Evolutionary conservation across 2,329 filamentous ascomycete species (phyloP), one percentile per base, ranked within the genome.

Genomic region (Emericellopsis cladophorae): DNA sequence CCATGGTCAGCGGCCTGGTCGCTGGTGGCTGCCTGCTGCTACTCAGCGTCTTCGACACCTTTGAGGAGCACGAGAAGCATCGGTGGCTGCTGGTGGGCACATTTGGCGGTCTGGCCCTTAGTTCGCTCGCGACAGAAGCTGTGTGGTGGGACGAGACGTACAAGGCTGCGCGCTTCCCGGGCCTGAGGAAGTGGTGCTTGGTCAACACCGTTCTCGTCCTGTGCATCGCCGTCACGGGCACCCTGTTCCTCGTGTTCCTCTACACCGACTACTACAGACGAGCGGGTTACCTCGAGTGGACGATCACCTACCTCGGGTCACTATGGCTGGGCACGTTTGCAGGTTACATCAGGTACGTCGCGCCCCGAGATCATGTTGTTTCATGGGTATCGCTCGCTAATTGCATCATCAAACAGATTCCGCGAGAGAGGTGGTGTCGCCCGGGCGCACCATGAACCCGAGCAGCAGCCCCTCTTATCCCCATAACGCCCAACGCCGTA

Each of bases 241-340:
- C 39, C n/a, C 11, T 37, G 12, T 43, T 43, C 16, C 32, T 43
- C 9, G 37, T 40, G 16, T 37, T 43, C 22, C 41, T 43, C 23
- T 40, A 39, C 37, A 40, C 32, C 15, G 41, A 43, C 37, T 43
- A 43, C 37, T 36, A 36, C 32, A 9, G 37, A 6, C 32, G 37
- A 31, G 41, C 41, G 10, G 41, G 37, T 4, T 26, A 33, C 14
- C 37, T 43, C 15, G 37, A 43, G 24, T 43, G 41, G 41, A 40
- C 41, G 11, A 39, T 43, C 24, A 43, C 41, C 9, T 43, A 43
- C 18, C 41, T 43, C 23, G 41, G 41, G 3, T 40, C 41, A 2
- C 37, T 43, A 6, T 43, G 41, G 41, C 33, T 43, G n/a, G 41
- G 41, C n/a, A 43, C 41, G 12, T 43, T 43, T 43, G 37, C 41